phyloP scores from a whole-genome alignment of 352 stramenopile genomes.

The Stramenopiles sp. region DNA sequence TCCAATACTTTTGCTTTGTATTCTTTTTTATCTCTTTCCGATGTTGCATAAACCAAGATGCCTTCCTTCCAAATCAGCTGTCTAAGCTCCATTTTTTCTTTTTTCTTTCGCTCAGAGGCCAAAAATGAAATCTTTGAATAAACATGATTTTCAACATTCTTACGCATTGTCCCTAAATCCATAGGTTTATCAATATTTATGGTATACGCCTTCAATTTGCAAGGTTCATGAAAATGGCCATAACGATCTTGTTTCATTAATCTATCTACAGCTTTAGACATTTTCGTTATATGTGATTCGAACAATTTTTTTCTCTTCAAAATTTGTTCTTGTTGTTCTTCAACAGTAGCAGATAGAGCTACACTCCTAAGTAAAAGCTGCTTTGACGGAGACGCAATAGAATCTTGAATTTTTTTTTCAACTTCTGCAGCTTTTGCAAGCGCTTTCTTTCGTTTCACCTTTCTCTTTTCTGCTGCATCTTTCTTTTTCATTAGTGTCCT shows the following conservation, averaged over 20 bases:
- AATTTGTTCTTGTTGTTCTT: not conserved
- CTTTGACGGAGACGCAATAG: not conserved
- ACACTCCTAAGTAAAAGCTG: not conserved
- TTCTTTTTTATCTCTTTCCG: not conserved
- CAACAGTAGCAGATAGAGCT: not conserved
- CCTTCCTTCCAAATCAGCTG: not conserved
- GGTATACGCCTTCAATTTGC: not conserved
- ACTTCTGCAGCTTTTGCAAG: too few relatives aligned
- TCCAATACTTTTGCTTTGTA: not conserved
- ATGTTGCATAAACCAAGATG: not conserved
- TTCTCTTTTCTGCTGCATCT: too few relatives aligned
- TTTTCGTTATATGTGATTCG: not conserved
- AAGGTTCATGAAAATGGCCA: not conserved
- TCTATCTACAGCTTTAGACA: not conserved
- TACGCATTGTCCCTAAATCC: not conserved
- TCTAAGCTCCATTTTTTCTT: not conserved
- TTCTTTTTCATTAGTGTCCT: too few relatives aligned
- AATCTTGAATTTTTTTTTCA: not conserved
- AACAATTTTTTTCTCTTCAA: not conserved
- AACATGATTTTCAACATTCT: not conserved
- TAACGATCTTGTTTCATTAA: not conserved
- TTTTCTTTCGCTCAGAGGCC: not conserved
- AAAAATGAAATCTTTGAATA: not conserved
- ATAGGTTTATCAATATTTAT: not conserved
- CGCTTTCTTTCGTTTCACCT: too few relatives aligned